phyloP scores from a whole-genome alignment of 768 basidiomycete genomes.

The Hericium alpestre region DNA sequence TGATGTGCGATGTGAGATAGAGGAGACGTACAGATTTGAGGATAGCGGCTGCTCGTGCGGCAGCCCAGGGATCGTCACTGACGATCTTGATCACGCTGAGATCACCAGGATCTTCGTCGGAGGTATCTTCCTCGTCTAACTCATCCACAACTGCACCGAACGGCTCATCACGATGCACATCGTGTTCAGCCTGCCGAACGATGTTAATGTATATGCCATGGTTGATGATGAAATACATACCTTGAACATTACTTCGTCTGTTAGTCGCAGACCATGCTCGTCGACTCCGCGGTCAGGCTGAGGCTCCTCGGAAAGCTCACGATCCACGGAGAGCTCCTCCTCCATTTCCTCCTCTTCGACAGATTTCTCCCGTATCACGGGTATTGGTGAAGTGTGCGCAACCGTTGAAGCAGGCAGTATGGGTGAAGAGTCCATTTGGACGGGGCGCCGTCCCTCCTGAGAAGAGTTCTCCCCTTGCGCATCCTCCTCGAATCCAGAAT shows the following conservation, averaged over 20 bases:
- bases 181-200: background rate
- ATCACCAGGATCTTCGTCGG: slow-evolving; percentile 37
- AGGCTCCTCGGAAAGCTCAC: slow-evolving; percentile 23
- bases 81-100: slow-evolving; percentile 72
- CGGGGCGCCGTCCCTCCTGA: background rate
- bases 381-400: background rate
- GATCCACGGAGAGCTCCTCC: slow-evolving; percentile 23
- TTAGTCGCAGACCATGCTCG: background rate
- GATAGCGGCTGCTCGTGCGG: slow-evolving; percentile 88
- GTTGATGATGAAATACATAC: background rate
- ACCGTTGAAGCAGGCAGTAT: background rate
- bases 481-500: background rate
- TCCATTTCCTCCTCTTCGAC: slow-evolving; percentile 17
- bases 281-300: slow-evolving; percentile 12
- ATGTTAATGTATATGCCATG: background rate
- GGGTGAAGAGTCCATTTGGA: background rate
- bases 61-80: slow-evolving; percentile 75
- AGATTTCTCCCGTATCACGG: background rate
- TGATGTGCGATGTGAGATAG: background rate
- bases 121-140: slow-evolving; percentile 27
- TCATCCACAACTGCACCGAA: slow-evolving; percentile 13
- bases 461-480: background rate
- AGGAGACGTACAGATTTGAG: slow-evolving; percentile 61
- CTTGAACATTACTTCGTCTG: background rate
- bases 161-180: background rate